Percentiles rank a stretch among this genome's conserved stretches.
phyloP scores from a whole-genome alignment of 495 filamentous ascomycete genomes.

The Pyronema domesticum region DNA sequence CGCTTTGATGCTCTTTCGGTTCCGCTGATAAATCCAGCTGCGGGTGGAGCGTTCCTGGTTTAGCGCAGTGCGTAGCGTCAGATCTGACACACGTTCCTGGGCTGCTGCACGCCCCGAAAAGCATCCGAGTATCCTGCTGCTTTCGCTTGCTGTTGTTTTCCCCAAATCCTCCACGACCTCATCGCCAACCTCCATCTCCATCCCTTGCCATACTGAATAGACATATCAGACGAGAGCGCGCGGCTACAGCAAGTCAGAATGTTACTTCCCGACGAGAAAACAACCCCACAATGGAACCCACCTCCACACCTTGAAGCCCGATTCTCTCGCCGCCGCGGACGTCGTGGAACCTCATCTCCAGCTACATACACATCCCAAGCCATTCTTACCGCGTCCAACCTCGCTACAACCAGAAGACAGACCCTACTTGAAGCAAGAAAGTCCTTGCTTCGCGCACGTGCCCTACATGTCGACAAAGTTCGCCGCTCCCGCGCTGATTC shows the following conservation, averaged over 20 bases:
- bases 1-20: too few relatives aligned
- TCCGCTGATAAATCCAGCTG: too few relatives aligned
- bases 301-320: conserved; percentile 22
- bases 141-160: too few relatives aligned
- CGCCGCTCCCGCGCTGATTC: conserved; percentile 71
- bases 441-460: conserved; percentile 78
- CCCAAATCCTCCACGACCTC: too few relatives aligned
- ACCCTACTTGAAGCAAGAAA: conserved; percentile 71
- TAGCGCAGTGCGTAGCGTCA: too few relatives aligned
- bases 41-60: too few relatives aligned
- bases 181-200: too few relatives aligned
- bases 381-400: conserved; percentile 10
- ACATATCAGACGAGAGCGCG: too few relatives aligned
- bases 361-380: neutral
- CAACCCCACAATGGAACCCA: conserved; percentile 17
- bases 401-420: conserved; percentile 22
- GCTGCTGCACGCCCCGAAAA: too few relatives aligned
- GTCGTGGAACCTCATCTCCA: conserved; percentile 15
- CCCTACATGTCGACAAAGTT: conserved; percentile 93
- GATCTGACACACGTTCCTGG: too few relatives aligned
- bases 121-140: too few relatives aligned
- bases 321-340: conserved; percentile 18
- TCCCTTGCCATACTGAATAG: too few relatives aligned
- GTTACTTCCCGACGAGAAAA: neutral
- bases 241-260: neutral